These are phyloP conservation scores for Phyllostachys edulis DNA, from an alignment of 176 grass and related monocot genomes.

Conservation along the genomic window DNA sequence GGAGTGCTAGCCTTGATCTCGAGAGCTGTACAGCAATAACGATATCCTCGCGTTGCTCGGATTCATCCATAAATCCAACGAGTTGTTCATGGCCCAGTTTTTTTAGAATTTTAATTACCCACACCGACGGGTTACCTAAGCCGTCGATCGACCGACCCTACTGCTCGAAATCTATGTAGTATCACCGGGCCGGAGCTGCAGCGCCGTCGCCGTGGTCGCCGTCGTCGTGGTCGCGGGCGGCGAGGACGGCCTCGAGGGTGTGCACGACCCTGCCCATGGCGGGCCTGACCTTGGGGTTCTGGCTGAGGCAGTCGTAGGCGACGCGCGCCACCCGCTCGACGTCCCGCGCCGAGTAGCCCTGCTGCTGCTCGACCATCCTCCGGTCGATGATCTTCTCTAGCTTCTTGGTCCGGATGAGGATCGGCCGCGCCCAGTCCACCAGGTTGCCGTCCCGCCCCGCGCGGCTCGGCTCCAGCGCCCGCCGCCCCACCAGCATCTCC, in stretches of 20 bases:
- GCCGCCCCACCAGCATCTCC: constrained; percentile 69
- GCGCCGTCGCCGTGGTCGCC: not conserved
- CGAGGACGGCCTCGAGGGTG: constrained; percentile 52
- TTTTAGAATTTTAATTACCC: not conserved
- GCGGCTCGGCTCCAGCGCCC: constrained; percentile 54
- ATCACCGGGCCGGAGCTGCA: not conserved
- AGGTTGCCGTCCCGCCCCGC: constrained; percentile 54
- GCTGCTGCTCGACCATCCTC: constrained; percentile 34
- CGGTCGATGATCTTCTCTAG: constrained; percentile 62
- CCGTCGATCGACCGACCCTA: too few relatives aligned
- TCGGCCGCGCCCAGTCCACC: constrained; percentile 78
- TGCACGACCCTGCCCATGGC: constrained; percentile 54
- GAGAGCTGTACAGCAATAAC: too few relatives aligned
- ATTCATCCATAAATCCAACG: not conserved
- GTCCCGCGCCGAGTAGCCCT: constrained; percentile 1
- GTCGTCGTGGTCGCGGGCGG: not conserved
- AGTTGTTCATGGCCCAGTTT: too few relatives aligned
- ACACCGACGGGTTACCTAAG: not conserved
- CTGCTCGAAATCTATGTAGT: not conserved
- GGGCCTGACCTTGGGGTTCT: constrained; percentile 72
- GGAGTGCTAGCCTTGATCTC: too few relatives aligned
- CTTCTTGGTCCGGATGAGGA: constrained; percentile 53
- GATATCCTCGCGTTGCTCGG: not conserved
- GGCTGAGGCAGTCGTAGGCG: constrained; percentile 77
- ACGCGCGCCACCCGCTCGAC: constrained; percentile 52